phyloP scores from a whole-genome alignment of 2,329 filamentous ascomycete genomes.

The Alternaria sp. region DNA sequence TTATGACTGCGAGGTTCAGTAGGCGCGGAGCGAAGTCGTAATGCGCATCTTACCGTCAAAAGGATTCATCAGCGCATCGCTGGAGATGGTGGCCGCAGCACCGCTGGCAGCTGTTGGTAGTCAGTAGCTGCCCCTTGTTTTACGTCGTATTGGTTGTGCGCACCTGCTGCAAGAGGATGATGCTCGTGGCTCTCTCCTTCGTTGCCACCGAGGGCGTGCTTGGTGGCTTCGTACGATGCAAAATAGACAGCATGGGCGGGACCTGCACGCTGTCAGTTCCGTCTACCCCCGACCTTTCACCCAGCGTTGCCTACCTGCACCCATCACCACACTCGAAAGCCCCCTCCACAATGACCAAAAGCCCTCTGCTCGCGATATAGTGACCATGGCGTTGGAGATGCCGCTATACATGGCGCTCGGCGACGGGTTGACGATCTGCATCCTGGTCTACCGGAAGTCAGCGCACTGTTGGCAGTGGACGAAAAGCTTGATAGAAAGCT shows the following conservation, averaged over 20 bases:
- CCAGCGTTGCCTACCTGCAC: conserved; percentile 71
- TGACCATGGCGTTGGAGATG: conserved; percentile 89
- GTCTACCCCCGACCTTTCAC: conserved; percentile 2
- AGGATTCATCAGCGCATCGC: conserved; percentile 98
- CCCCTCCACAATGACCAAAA: conserved; percentile 93
- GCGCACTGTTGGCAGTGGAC: conserved; percentile 18
- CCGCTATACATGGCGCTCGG: conserved; percentile 85
- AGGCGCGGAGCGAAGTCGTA: neutral
- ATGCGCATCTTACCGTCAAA: conserved; percentile 79
- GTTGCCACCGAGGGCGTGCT: conserved; percentile 95
- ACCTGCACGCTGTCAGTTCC: conserved; percentile 63
- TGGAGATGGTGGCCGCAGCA: conserved; percentile 93
- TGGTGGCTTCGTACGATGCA: conserved; percentile 96
- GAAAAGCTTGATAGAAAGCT: conserved; percentile 1
- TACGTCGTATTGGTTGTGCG: conserved; percentile 27
- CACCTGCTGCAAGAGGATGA: conserved; percentile 92
- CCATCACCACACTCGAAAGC: conserved; percentile 93
- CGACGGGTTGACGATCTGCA: conserved; percentile 92
- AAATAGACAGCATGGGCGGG: conserved; percentile 98
- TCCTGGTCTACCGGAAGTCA: conserved; percentile 75
- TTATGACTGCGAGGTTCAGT: conserved; percentile 75
- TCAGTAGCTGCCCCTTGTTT: conserved; percentile 44
- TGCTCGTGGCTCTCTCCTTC: conserved; percentile 84
- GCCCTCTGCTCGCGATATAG: conserved; percentile 89
- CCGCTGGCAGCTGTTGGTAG: conserved; percentile 78